Conservation (phyloP, 495 filamentous ascomycete genomes). For the Penicillium macrosclerotiorum region DNA sequence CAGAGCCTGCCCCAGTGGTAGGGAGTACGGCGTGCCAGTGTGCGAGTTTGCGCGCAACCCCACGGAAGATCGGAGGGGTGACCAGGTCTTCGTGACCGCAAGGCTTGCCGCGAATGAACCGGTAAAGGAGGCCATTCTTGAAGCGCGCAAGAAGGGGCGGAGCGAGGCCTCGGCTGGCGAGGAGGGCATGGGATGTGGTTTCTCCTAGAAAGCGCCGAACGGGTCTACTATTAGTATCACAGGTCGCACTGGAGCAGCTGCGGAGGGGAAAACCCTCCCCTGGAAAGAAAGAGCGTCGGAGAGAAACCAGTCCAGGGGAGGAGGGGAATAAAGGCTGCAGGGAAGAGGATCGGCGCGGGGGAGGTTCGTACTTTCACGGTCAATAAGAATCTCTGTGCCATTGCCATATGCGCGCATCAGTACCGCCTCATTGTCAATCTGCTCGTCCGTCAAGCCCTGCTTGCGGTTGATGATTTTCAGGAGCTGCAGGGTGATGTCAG, state of each 20-base stretch:
- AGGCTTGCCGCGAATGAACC: constrained; percentile 77
- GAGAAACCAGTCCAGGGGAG: constrained; percentile 1
- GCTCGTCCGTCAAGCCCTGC: constrained; percentile 68
- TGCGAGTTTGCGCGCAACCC: constrained; percentile 76
- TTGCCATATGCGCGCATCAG: constrained; percentile 92
- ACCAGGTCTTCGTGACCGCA: constrained; percentile 78
- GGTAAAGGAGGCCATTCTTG: constrained; percentile 93
- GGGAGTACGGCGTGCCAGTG: constrained; percentile 88
- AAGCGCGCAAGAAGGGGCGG: constrained; percentile 89
- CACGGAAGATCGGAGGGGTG: constrained; percentile 68
- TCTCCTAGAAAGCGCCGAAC: constrained; percentile 53
- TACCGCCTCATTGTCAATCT: constrained; percentile 84
- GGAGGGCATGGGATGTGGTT: constrained; percentile 65
- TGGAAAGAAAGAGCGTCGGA: background rate
- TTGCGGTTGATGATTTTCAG: constrained; percentile 83
- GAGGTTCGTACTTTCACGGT: constrained; percentile 77
- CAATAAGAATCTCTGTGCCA: constrained; percentile 92
- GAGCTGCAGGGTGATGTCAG: constrained; percentile 45
- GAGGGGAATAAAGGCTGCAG: constrained; percentile 1
- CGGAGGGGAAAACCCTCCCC: too few relatives aligned
- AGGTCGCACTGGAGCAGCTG: constrained; percentile 34
- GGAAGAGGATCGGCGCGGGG: constrained; percentile 4
- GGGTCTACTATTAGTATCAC: constrained; percentile 39
- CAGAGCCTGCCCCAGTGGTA: constrained; percentile 13
- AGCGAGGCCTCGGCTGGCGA: constrained; percentile 77